Evolutionary conservation across 164 flowering plant genomes (phyloP).

Genomic region (Magnolia changhungtana): DNA sequence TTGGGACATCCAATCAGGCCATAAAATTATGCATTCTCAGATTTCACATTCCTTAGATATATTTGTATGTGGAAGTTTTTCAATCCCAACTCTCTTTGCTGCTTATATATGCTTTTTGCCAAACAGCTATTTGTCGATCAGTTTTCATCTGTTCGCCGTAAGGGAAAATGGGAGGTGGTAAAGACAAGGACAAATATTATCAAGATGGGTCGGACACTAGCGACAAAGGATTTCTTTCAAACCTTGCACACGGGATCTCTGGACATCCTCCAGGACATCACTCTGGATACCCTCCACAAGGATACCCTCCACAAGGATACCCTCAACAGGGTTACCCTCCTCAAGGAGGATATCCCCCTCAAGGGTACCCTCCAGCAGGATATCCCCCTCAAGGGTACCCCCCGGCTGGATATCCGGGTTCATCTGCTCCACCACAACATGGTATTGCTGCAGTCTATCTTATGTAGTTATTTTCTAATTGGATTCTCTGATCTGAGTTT

Average conservation of each 20-base stretch:
- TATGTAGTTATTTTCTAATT: neutral
- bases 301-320: slow-evolving; percentile 39
- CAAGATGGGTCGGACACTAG: slow-evolving; percentile 17
- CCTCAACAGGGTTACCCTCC: slow-evolving; percentile 36
- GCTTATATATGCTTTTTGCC: neutral
- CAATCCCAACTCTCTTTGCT: neutral
- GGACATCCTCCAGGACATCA: slow-evolving; percentile 16
- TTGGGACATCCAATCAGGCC: neutral
- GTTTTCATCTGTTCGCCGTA: neutral
- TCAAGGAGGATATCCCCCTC: slow-evolving; percentile 25
- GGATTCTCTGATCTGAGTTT: no score
- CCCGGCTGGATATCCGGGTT: slow-evolving; percentile 41
- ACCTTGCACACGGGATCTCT: slow-evolving; percentile 30
- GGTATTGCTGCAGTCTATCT: neutral
- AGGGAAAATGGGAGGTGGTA: slow-evolving; percentile 52
- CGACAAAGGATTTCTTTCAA: slow-evolving; percentile 47
- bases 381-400: slow-evolving; percentile 36
- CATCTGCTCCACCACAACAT: slow-evolving; percentile 26
- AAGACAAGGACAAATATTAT: slow-evolving; percentile 43
- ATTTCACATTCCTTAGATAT: no score
- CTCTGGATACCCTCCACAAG: slow-evolving; percentile 32
- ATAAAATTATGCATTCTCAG: no score
- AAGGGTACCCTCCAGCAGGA: slow-evolving; percentile 30
- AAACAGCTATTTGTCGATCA: neutral
- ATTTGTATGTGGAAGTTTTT: neutral